Evolutionary conservation across 805 yeast species (phyloP).

Genomic region (Hanseniaspora guilliermondii): DNA sequence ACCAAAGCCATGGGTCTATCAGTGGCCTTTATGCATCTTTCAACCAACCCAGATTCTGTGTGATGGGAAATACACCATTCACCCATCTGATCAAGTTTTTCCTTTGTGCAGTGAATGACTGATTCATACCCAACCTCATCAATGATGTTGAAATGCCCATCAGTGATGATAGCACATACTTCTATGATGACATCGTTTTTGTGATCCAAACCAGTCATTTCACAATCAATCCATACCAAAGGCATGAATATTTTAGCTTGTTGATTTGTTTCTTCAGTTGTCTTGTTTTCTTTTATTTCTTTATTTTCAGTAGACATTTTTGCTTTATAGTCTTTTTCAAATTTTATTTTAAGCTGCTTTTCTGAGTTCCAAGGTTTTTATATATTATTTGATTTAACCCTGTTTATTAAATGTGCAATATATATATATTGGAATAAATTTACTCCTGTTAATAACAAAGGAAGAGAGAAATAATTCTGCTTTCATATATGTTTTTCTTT

Average conservation of each 20-base stretch:
- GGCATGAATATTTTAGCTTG: constrained; percentile 24
- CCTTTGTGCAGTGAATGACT: constrained; percentile 57
- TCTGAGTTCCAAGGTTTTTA: too few relatives aligned
- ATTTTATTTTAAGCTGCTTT: too few relatives aligned
- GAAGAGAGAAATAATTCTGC: too few relatives aligned
- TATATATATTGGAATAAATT: too few relatives aligned
- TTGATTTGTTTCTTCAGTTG: background rate
- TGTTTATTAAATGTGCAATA: too few relatives aligned
- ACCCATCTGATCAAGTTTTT: constrained; percentile 57
- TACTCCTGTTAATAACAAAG: too few relatives aligned
- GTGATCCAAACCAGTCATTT: constrained; percentile 93
- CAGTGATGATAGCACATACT: constrained; percentile 82
- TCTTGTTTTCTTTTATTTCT: background rate
- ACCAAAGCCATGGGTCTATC: constrained; percentile 46
- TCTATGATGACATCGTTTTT: constrained; percentile 75
- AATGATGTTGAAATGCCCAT: constrained; percentile 58
- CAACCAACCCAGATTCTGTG: constrained; percentile 62
- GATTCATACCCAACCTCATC: constrained; percentile 69
- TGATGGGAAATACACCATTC: constrained; percentile 84
- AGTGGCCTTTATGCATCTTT: constrained; percentile 50
- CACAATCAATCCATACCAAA: constrained; percentile 94
- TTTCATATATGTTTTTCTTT: too few relatives aligned
- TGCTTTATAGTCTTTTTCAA: too few relatives aligned
- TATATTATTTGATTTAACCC: background rate
- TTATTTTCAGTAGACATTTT: background rate